These are phyloP conservation scores for Rhodotorula paludigena DNA, from an alignment of 768 basidiomycete species.

Conservation along the genomic window DNA sequence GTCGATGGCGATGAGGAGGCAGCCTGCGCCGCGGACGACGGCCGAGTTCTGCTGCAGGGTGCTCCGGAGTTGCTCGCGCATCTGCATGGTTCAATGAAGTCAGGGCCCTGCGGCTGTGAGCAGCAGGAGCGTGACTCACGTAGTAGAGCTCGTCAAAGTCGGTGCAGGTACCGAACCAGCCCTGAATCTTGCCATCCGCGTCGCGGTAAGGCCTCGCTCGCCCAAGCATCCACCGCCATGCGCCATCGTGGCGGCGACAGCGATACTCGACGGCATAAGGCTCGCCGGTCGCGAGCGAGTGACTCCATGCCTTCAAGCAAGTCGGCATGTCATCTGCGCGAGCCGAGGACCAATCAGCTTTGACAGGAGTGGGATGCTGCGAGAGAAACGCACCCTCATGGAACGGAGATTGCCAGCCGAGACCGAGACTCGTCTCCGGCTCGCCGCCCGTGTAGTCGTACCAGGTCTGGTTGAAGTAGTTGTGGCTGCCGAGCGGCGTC, in stretches of 20 bases:
- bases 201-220: slow-evolving; percentile 27
- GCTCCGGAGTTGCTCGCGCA: slow-evolving; percentile 23
- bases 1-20: slow-evolving; percentile 31
- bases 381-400: slow-evolving; percentile 14
- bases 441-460: slow-evolving; percentile 37
- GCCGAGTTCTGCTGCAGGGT: slow-evolving; percentile 28
- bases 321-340: slow-evolving; percentile 36
- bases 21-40: slow-evolving; percentile 21
- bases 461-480: slow-evolving; percentile 31
- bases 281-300: slow-evolving; percentile 35
- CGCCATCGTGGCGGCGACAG: slow-evolving; percentile 31
- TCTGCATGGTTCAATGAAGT: slow-evolving; percentile 2
- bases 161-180: slow-evolving; percentile 37
- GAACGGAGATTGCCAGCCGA: slow-evolving; percentile 39
- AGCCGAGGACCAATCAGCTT: slow-evolving; percentile 1
- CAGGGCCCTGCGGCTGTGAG: background rate
- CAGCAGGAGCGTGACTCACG: background rate
- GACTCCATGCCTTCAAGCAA: slow-evolving; percentile 21
- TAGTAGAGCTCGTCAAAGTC: slow-evolving; percentile 39
- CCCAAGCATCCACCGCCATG: slow-evolving; percentile 37
- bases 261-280: slow-evolving; percentile 38
- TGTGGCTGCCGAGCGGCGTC: slow-evolving; percentile 29
- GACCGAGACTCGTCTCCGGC: slow-evolving; percentile 32
- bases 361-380: background rate
- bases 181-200: slow-evolving; percentile 32